phyloP scores from a whole-genome alignment of 2,329 filamentous ascomycete genomes.

The Cladobotryum mycophilum region DNA sequence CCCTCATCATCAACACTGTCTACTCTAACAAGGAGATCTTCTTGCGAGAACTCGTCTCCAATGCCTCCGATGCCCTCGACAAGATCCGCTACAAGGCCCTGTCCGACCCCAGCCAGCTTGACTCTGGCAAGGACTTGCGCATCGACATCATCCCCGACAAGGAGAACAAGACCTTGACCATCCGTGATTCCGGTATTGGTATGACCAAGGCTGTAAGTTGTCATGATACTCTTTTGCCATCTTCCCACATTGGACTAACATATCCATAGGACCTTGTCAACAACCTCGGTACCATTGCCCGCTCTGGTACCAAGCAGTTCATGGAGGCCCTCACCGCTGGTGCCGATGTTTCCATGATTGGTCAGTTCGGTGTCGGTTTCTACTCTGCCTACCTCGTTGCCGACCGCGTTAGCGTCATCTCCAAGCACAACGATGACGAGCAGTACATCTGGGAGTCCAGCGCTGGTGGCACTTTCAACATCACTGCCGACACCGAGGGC shows the following conservation, averaged over 20 bases:
- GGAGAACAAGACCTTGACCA: constrained; percentile 94
- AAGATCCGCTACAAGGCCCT: constrained; percentile 99
- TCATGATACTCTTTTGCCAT: not conserved
- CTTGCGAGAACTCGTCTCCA: constrained; percentile 96
- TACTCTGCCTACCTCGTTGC: constrained; percentile 99
- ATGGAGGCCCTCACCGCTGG: constrained; percentile 98
- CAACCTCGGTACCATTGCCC: constrained; percentile 99
- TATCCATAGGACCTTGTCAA: constrained; percentile 80
- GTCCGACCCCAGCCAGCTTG: constrained; percentile 94
- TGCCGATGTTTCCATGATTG: constrained; percentile 99
- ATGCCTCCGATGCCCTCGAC: constrained; percentile 97
- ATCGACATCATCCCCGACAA: constrained; percentile 99
- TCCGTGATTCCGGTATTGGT: constrained; percentile 97
- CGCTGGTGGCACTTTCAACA: constrained; percentile 95
- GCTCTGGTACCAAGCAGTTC: constrained; percentile 99
- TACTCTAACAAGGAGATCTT: constrained; percentile 99
- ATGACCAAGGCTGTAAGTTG: constrained; percentile 98
- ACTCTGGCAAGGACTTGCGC: constrained; percentile 94
- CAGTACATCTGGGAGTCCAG: constrained; percentile 99
- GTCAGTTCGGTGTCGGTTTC: constrained; percentile 99
- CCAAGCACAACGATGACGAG: constrained; percentile 99
- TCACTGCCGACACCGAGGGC: constrained; percentile 83
- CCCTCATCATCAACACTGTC: constrained; percentile 99
- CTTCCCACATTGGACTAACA: not conserved
- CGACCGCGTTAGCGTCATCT: constrained; percentile 90